phyloP scores from a whole-genome alignment of 1,284 basidiomycete genomes.

The Marasmius oreades region DNA sequence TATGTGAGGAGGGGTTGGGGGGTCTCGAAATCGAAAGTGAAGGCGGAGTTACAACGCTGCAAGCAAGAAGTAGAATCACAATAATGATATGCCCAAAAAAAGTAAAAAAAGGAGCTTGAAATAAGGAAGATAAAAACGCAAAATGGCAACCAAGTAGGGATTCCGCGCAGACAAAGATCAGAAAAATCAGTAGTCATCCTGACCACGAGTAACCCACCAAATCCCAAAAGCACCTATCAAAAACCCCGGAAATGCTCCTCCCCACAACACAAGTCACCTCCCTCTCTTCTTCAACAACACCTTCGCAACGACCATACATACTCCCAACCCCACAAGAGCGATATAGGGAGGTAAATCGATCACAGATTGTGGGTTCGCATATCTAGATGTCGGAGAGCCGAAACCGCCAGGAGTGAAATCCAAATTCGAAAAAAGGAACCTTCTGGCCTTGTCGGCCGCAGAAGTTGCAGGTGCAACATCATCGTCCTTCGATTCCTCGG shows the following conservation, averaged over 20 bases:
- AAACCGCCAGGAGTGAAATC: neutral
- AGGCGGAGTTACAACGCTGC: neutral
- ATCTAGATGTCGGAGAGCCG: neutral
- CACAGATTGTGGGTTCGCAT: slow-evolving; percentile 24
- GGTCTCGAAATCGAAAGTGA: neutral
- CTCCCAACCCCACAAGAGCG: slow-evolving; percentile 52
- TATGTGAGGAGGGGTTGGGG: neutral
- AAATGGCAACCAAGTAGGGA: too few relatives aligned
- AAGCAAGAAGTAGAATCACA: neutral
- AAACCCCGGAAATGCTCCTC: neutral
- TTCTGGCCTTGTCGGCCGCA: neutral
- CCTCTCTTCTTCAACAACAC: slow-evolving; percentile 37
- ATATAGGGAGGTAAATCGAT: slow-evolving; percentile 44
- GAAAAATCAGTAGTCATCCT: neutral
- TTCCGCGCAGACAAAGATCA: too few relatives aligned
- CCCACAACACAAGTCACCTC: neutral
- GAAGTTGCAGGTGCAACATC: neutral
- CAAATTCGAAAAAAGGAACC: slow-evolving; percentile 9
- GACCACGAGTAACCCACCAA: neutral
- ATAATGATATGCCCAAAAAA: neutral
- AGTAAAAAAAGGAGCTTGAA: neutral
- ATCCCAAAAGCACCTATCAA: neutral
- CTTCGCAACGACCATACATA: slow-evolving; percentile 51
- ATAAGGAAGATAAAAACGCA: neutral
- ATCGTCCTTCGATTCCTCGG: neutral